Percentiles rank a stretch among this genome's conserved stretches.
These are phyloP conservation scores for Telopea speciosissima DNA, from an alignment of 177 flowering plant species.

Conservation along the genomic window DNA sequence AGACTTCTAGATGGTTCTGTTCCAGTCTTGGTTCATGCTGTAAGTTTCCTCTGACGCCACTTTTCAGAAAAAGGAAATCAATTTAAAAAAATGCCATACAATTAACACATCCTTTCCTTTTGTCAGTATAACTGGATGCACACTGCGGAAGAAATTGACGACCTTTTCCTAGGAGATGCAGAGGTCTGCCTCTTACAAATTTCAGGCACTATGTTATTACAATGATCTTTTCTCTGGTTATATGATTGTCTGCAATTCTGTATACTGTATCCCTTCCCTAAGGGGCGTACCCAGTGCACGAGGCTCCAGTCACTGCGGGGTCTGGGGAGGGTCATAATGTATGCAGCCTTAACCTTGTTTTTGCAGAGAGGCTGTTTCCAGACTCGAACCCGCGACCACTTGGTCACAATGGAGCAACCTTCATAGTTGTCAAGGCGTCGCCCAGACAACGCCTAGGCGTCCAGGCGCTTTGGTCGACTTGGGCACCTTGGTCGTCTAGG, in stretches of 20 bases:
- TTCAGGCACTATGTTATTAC: neutral
- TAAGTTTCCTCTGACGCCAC: conserved; percentile 19
- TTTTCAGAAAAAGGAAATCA: neutral
- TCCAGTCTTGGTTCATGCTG: conserved; percentile 51
- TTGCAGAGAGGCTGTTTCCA: no score
- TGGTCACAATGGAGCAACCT: no score
- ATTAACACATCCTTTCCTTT: conserved; percentile 3
- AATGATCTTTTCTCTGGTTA: neutral
- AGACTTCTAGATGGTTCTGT: conserved; percentile 50
- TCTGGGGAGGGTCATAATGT: no score
- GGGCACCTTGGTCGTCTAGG: no score
- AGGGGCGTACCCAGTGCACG: no score
- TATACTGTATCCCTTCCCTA: no score
- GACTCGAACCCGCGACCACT: no score
- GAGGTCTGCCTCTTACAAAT: conserved; percentile 35
- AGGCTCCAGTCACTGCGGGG: no score
- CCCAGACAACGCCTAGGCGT: no score
- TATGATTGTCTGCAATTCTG: neutral
- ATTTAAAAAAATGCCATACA: neutral
- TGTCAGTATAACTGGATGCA: conserved; percentile 59
- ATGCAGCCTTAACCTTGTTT: no score
- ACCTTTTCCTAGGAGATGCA: conserved; percentile 65
- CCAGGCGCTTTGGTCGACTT: no score
- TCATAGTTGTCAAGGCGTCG: no score
- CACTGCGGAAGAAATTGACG: conserved; percentile 71